Evolutionary conservation across 1,139 yeast species (phyloP).

Genomic region (Lodderomyces orthopsilosis): DNA sequence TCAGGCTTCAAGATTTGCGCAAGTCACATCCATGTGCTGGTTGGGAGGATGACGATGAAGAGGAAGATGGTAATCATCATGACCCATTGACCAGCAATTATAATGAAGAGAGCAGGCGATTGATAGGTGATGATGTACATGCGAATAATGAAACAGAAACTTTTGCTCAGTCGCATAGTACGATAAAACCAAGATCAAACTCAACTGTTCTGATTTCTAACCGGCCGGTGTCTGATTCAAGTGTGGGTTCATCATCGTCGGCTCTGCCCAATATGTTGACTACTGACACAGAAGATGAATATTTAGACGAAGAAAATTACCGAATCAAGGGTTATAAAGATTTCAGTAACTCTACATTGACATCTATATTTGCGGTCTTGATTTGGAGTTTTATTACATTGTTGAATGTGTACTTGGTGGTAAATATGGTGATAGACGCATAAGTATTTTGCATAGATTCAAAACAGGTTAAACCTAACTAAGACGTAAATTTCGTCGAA

Average conservation of each 20-base stretch:
- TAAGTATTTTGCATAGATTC: slow-evolving; percentile 4
- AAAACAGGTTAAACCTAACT: neutral
- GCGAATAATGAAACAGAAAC: slow-evolving; percentile 6
- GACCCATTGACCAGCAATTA: neutral
- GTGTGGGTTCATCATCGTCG: slow-evolving; percentile 7
- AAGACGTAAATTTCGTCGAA: neutral
- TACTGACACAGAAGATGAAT: slow-evolving; percentile 6
- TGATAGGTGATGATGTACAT: slow-evolving; percentile 8
- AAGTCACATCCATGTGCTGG: slow-evolving; percentile 47
- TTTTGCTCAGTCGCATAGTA: slow-evolving; percentile 7
- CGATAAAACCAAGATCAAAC: slow-evolving; percentile 7
- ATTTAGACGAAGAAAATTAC: slow-evolving; percentile 10
- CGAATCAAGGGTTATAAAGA: slow-evolving; percentile 42
- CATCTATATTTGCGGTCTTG: slow-evolving; percentile 42
- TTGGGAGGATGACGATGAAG: slow-evolving; percentile 40
- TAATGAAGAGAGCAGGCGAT: slow-evolving; percentile 18
- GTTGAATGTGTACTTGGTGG: slow-evolving; percentile 50
- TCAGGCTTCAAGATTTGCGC: slow-evolving; percentile 40
- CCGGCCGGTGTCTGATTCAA: slow-evolving; percentile 1
- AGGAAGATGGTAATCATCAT: slow-evolving; percentile 9
- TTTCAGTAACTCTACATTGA: slow-evolving; percentile 51
- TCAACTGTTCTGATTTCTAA: slow-evolving; percentile 1
- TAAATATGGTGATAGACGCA: slow-evolving; percentile 39
- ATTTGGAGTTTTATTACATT: slow-evolving; percentile 54
- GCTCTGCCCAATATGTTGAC: neutral